Base-by-base conservation (phyloP, 352 stramenopile genomes). In the Pythium aristosporum region DNA sequence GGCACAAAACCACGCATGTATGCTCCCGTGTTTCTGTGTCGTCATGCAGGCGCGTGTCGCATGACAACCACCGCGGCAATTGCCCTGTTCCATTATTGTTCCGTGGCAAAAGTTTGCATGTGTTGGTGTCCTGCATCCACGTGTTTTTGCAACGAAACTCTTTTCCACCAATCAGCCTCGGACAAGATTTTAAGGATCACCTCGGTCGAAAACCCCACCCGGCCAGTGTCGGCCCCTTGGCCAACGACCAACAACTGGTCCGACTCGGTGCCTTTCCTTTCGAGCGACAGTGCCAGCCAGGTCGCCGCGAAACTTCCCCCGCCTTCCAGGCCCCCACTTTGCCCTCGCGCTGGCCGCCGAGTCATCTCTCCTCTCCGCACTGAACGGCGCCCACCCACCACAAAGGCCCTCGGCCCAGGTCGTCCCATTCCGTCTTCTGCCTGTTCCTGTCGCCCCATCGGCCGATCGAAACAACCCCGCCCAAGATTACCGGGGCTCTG, bases 391-490 rank as follows among this genome's bases (percentile, higher is more conserved):
- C 48, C 28, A 55, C 48, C 21, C 46, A 10, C 18, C 44, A 47
- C 46, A 32, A 37, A 28, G 53, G 30, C 34, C 21, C 9, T 5
- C 21, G 16, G 43, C 44, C 12, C 34, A 62, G 47, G 68, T 75
- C 63, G 68, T 72, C 59, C 68, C 59, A 72, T 72, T 75, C 56
- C 34, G 25, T 47, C 42, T 63, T 70, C 71, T 75, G 56, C 61
- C 41, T 75, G 69, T 75, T 75, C 68, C 69, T 75, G 55, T 75
- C 52, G 65, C 63, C 44, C 65, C 65, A 67, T 67, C 59, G 55
- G 68, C 58, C 64, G 59, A 75, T 59, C 65, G 69, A 62, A 73
- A 75, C 69, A 75, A 43, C 36, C 36, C 21, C 3, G 8, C 25
- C 23, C 21, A 25, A 13, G 32, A 25, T 50, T n/a, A 8, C 21